phyloP scores from a whole-genome alignment of 345 rosid species.

The Arabidopsis arenosa region DNA sequence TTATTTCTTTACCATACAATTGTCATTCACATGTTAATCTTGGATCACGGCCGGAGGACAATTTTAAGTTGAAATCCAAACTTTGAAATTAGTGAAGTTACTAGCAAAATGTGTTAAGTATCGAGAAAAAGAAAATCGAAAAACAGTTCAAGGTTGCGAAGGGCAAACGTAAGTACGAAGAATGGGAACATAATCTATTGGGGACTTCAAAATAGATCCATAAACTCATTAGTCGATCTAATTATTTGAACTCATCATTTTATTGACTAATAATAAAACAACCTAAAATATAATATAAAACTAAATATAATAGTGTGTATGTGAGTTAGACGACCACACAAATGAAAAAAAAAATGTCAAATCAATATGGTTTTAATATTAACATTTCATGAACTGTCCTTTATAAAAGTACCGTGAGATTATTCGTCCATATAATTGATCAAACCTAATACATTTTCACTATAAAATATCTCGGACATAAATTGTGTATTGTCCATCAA shows the following conservation, averaged over 20 bases:
- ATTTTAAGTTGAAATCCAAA: slow-evolving; percentile 1
- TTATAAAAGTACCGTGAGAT: no score
- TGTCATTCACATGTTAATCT: slow-evolving; percentile 6
- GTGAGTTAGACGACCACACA: not conserved
- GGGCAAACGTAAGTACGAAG: not conserved
- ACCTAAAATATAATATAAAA: no score
- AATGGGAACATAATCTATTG: slow-evolving; percentile 33
- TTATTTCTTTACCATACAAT: not conserved
- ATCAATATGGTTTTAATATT: no score
- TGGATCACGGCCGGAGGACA: slow-evolving; percentile 30
- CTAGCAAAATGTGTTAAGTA: slow-evolving; percentile 9
- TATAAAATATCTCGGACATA: no score
- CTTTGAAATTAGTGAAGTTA: slow-evolving; percentile 24
- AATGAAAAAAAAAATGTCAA: not conserved
- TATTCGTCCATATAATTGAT: no score
- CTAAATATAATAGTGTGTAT: not conserved
- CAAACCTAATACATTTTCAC: no score
- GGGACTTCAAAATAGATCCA: slow-evolving; percentile 18
- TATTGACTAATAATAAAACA: not conserved
- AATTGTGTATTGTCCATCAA: no score
- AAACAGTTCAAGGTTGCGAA: slow-evolving; percentile 18
- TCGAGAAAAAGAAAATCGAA: not conserved
- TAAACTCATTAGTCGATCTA: slow-evolving; percentile 22
- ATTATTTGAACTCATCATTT: not conserved
- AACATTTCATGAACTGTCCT: no score